Percentiles rank a stretch among this genome's conserved stretches.
phyloP scores from a whole-genome alignment of 2,329 filamentous ascomycete genomes.

The Aspergillus fumigatus region DNA sequence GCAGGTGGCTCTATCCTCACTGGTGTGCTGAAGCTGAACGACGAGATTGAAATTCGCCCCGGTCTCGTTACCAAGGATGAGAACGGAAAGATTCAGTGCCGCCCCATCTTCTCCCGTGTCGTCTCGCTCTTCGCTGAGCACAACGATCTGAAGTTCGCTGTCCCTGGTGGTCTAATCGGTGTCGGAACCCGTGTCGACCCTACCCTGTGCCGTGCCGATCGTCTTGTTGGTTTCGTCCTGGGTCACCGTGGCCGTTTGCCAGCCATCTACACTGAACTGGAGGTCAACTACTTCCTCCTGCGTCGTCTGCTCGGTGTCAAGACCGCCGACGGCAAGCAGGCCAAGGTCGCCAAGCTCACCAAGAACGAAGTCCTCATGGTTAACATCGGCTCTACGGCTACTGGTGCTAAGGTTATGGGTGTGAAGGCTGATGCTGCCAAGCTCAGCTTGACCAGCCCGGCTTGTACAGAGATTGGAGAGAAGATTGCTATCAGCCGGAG shows the following conservation, averaged over 20 bases:
- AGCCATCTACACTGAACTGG: conserved; percentile 96
- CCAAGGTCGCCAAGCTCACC: conserved; percentile 94
- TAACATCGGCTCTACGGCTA: conserved; percentile 96
- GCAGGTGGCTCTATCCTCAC: conserved; percentile 95
- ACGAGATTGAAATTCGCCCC: conserved; percentile 98
- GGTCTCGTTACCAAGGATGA: conserved; percentile 96
- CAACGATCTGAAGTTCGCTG: conserved; percentile 97
- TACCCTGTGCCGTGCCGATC: conserved; percentile 96
- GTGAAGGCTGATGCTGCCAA: conserved; percentile 98
- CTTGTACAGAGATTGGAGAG: conserved; percentile 95
- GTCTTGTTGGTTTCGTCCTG: conserved; percentile 95
- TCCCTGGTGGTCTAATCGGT: conserved; percentile 95
- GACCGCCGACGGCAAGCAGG: conserved; percentile 97
- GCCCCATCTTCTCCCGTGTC: conserved; percentile 92
- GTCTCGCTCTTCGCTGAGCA: conserved; percentile 94
- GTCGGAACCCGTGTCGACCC: conserved; percentile 97
- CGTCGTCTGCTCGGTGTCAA: conserved; percentile 92
- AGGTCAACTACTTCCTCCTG: conserved; percentile 99
- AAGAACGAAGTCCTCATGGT: conserved; percentile 99
- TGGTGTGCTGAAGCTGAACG: conserved; percentile 92
- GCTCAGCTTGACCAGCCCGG: conserved; percentile 84
- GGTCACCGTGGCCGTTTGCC: conserved; percentile 90
- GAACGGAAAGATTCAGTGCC: conserved; percentile 89
- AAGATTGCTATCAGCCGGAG: conserved; percentile 94
- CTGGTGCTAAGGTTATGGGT: conserved; percentile 92